Base-by-base conservation (phyloP, 192 early-diverging fungal species). In the Gorgonomyces haynaldii region DNA sequence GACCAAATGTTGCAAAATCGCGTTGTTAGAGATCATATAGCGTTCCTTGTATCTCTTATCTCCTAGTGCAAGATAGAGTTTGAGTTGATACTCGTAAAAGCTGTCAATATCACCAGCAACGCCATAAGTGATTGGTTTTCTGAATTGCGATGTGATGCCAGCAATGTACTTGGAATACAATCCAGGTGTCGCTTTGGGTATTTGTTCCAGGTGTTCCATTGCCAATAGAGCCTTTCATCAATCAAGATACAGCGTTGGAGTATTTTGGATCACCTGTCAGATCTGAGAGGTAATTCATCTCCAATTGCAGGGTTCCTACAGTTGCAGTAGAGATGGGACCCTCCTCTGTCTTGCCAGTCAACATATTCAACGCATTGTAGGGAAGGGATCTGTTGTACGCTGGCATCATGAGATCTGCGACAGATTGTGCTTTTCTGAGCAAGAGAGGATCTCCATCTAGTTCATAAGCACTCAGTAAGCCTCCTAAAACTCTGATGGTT, bases 211-310 rank as follows among this genome's bases (percentile, higher is more conserved):
- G n/a, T n/a, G n/a, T n/a, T n/a, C n/a, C n/a, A 42, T 42, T 22
- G n/a, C 20, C 15, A n/a, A n/a, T 42, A 19, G 13, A 42, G 40
- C 40, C 9, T 22, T 13, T 22, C 21, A 19, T 42, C 12, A 0
- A 42, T 9, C 73, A 13, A 12, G 21, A 12, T 32, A 10, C 10
- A 12, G 4, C 9, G 9, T 64, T 40, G 16, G 56, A 41, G 55
- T 83, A 91, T 1, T 50, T 58, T 17, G 72, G 68, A 53, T 89
- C 66, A 4, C 81, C 81, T 10, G 85, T 87, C n/a, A 89, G 59
- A 44, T 83, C 66, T 9, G 81, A 82, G 16, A 92, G 68, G 26
- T 85, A 81, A 51, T 74, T 71, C 56, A 85, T 85, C 60, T 92
- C 89, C 23, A 92, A 65, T 48, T 88, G 83, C 25, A 88, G 58